Evolutionary conservation across 1,139 yeast species (phyloP).

Genomic region (Hanseniaspora gamundiae): DNA sequence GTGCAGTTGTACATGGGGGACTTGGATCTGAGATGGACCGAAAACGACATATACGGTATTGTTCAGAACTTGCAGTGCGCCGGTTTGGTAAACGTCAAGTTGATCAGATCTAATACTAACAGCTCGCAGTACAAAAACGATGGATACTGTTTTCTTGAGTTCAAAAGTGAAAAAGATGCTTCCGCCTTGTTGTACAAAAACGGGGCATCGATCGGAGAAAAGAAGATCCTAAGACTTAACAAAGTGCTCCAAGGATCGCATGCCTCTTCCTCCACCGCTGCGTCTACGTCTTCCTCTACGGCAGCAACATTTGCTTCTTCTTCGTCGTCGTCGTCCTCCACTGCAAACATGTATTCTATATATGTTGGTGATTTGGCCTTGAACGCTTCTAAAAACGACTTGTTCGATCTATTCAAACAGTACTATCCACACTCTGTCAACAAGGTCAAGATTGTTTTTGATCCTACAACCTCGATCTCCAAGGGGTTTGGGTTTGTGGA

Average conservation of each 20-base stretch:
- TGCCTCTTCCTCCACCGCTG: not conserved
- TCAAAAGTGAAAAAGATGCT: constrained; percentile 51
- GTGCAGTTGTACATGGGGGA: constrained; percentile 67
- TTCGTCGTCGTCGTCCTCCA: not conserved
- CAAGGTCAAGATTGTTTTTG: constrained; percentile 66
- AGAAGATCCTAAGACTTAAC: constrained; percentile 29
- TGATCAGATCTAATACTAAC: constrained; percentile 37
- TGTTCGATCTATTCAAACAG: constrained; percentile 53
- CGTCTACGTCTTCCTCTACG: not conserved
- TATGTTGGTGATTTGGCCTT: constrained; percentile 76
- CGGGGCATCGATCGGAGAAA: constrained; percentile 55
- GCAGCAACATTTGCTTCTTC: not conserved
- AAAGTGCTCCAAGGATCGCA: not conserved
- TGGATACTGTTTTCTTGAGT: constrained; percentile 62
- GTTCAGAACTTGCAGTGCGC: constrained; percentile 25
- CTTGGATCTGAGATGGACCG: constrained; percentile 63
- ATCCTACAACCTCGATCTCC: constrained; percentile 57
- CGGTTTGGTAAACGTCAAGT: constrained; percentile 30
- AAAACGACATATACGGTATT: constrained; percentile 38
- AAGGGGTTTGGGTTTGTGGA: constrained; percentile 71
- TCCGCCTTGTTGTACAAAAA: constrained; percentile 50
- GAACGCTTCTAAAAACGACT: constrained; percentile 56
- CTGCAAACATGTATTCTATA: constrained; percentile 28
- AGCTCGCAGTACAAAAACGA: constrained; percentile 22
- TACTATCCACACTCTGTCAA: constrained; percentile 45